Evolutionary conservation across 2,329 filamentous ascomycete species (phyloP).

Genomic region (Cladosporium sp.): DNA sequence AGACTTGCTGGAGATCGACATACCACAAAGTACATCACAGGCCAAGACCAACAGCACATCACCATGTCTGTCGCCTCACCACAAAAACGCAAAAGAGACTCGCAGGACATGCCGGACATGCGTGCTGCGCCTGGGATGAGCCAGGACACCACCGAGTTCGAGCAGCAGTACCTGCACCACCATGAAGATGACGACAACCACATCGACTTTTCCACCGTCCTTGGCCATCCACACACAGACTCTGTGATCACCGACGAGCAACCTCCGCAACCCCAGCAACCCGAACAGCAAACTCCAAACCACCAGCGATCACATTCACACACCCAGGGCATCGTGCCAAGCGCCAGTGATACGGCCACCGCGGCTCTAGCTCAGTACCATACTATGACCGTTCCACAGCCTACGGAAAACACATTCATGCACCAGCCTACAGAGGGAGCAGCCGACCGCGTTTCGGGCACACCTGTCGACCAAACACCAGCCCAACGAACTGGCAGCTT

Average conservation of each 20-base stretch:
- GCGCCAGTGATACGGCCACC: constrained; percentile 56
- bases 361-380: constrained; percentile 50
- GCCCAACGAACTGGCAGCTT: constrained; percentile 19
- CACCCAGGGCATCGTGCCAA: constrained; percentile 32
- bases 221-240: constrained; percentile 22
- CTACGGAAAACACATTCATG: constrained; percentile 49
- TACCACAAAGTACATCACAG: no score
- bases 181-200: constrained; percentile 38
- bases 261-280: constrained; percentile 2
- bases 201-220: constrained; percentile 37
- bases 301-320: constrained; percentile 15
- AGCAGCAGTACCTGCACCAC: constrained; percentile 35
- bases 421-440: constrained; percentile 19
- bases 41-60: background rate
- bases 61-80: constrained; percentile 11
- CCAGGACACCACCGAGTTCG: constrained; percentile 24
- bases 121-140: constrained; percentile 32
- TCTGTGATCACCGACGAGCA: background rate
- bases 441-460: constrained; percentile 17
- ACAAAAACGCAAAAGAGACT: constrained; percentile 44
- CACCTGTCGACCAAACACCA: constrained; percentile 15
- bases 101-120: constrained; percentile 38
- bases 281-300: constrained; percentile 14
- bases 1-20: background rate
- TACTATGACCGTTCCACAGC: constrained; percentile 54